A percentile compares a stretch with the other conserved stretches of the same genome.
phyloP scores from a whole-genome alignment of 441 rosid genomes.

The Pelargonium australe region DNA sequence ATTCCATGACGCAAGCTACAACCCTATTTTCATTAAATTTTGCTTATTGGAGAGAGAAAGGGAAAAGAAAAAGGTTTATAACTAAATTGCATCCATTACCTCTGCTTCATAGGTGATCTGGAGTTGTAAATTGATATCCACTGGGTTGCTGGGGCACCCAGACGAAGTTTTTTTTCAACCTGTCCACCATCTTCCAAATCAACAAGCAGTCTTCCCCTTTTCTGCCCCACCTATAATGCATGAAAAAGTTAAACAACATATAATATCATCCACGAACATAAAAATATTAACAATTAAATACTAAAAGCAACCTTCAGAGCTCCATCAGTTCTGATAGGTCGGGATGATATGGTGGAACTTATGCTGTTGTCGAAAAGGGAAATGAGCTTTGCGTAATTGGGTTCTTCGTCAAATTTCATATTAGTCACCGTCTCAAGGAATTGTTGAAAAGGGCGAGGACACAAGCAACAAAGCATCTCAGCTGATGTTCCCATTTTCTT shows the following conservation, averaged over 20 bases:
- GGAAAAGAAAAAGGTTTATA: not conserved
- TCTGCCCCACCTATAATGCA: constrained; percentile 39
- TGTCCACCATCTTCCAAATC: constrained; percentile 44
- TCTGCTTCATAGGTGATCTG: constrained; percentile 49
- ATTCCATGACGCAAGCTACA: not conserved
- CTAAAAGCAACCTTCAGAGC: constrained; percentile 40
- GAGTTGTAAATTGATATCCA: constrained; percentile 54
- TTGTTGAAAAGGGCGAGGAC: constrained; percentile 43
- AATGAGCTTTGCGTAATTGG: constrained; percentile 44
- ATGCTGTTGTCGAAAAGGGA: constrained; percentile 43
- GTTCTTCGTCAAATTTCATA: constrained; percentile 59
- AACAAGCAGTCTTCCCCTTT: constrained; percentile 37
- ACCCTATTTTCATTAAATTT: not conserved
- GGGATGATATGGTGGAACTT: constrained; percentile 28
- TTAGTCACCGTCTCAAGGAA: constrained; percentile 49
- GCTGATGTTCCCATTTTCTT: constrained; percentile 74
- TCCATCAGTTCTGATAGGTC: constrained; percentile 47
- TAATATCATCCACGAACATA: not conserved
- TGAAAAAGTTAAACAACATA: constrained; percentile 2
- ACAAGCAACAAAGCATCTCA: constrained; percentile 44
- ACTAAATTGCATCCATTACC: constrained; percentile 21
- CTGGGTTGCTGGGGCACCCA: constrained; percentile 50
- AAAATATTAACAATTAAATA: not conserved
- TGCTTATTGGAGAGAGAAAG: not conserved
- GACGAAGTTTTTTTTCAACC: constrained; percentile 41